Conservation (phyloP, 805 yeast genomes). For the Yamadazyma sp. region DNA sequence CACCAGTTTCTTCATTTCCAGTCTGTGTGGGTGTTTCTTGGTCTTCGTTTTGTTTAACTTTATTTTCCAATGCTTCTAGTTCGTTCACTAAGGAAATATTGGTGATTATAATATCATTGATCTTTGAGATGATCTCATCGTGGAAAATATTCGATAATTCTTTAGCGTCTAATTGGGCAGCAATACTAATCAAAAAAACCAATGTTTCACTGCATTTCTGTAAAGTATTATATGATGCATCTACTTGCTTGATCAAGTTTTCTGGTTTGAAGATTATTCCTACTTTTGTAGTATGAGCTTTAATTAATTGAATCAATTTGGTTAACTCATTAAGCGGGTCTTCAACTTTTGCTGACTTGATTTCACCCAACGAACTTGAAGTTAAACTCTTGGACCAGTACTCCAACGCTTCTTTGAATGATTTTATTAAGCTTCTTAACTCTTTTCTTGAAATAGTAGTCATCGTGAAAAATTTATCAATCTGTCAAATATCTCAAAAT, state of each 20-base stretch:
- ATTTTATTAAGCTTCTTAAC: slow-evolving; percentile 19
- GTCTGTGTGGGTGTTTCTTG: too few relatives aligned
- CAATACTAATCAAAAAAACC: slow-evolving; percentile 45
- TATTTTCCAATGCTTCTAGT: neutral
- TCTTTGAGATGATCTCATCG: slow-evolving; percentile 29
- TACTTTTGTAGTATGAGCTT: slow-evolving; percentile 75
- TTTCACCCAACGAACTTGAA: slow-evolving; percentile 15
- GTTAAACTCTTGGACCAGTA: slow-evolving; percentile 20
- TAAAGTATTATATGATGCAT: slow-evolving; percentile 51
- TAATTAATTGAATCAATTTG: slow-evolving; percentile 57
- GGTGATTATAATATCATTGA: slow-evolving; percentile 17
- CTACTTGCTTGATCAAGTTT: slow-evolving; percentile 33
- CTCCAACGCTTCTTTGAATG: slow-evolving; percentile 29
- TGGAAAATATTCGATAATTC: slow-evolving; percentile 35
- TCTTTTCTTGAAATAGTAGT: slow-evolving; percentile 18
- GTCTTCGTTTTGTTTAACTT: neutral
- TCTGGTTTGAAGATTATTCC: slow-evolving; percentile 70
- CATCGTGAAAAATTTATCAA: slow-evolving; percentile 5
- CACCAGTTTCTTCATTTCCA: slow-evolving; percentile 20
- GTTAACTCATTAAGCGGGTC: slow-evolving; percentile 54
- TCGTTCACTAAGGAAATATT: slow-evolving; percentile 18
- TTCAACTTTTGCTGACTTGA: slow-evolving; percentile 28
- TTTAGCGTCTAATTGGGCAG: slow-evolving; percentile 26
- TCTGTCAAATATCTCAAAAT: too few relatives aligned
- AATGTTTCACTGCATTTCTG: slow-evolving; percentile 43